Percentiles rank a stretch among this genome's conserved stretches.
Conservation (phyloP, 441 rosid genomes). For the Isatis lusitanica region DNA sequence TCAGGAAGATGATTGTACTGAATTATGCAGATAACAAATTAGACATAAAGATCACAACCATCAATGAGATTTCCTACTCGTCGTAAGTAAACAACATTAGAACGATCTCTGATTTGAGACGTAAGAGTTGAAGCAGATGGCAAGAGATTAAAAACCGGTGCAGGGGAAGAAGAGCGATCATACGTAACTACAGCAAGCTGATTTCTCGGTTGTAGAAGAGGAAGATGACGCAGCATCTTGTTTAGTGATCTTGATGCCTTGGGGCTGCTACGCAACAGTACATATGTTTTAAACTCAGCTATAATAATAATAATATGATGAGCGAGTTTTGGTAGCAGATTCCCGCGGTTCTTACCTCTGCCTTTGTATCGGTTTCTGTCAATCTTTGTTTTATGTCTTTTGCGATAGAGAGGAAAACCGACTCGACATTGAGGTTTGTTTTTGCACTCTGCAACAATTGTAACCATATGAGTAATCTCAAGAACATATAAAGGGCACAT, state of each 20-base stretch:
- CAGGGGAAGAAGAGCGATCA: slow-evolving; percentile 23
- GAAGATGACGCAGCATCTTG: slow-evolving; percentile 34
- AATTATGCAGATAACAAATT: slow-evolving; percentile 10
- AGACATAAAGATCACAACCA: slow-evolving; percentile 23
- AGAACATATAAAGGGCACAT: not conserved
- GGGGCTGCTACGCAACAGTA: slow-evolving; percentile 31
- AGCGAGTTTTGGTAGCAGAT: not conserved
- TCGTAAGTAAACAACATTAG: slow-evolving; percentile 17
- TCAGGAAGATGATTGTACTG: slow-evolving; percentile 31
- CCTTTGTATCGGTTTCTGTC: slow-evolving; percentile 30
- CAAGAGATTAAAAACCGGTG: slow-evolving; percentile 6
- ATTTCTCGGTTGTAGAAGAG: slow-evolving; percentile 33
- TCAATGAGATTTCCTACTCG: slow-evolving; percentile 29
- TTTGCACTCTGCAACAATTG: slow-evolving; percentile 32
- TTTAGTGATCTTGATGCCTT: slow-evolving; percentile 42
- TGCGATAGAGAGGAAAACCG: slow-evolving; percentile 35
- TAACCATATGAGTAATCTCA: not conserved
- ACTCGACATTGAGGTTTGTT: slow-evolving; percentile 33
- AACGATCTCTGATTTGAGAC: slow-evolving; percentile 31
- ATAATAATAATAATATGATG: not conserved
- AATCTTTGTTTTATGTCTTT: slow-evolving; percentile 36
- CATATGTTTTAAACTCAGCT: not conserved
- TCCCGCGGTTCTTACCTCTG: slow-evolving; percentile 30
- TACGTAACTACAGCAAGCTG: slow-evolving; percentile 41
- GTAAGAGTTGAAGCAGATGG: slow-evolving; percentile 30